Percentiles rank a stretch among this genome's conserved stretches.
These are phyloP conservation scores for Neurospora tetraspora DNA, from an alignment of 495 filamentous ascomycete species.

Conservation along the genomic window DNA sequence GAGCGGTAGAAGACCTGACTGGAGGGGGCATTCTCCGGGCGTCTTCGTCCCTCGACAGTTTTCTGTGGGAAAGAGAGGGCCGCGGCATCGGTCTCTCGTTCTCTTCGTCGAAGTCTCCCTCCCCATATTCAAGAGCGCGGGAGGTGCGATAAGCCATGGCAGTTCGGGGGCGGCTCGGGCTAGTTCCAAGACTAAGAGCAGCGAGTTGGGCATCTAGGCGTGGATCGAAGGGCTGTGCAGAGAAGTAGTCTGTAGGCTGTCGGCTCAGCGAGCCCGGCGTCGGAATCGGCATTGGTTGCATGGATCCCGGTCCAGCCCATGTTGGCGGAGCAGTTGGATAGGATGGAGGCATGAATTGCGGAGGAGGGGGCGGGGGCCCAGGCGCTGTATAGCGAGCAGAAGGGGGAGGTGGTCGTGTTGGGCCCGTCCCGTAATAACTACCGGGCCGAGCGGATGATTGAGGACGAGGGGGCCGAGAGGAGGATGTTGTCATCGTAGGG, in stretches of 20 bases:
- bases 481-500: conserved; percentile 21
- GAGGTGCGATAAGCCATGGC: conserved; percentile 31
- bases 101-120: conserved; percentile 21
- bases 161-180: conserved; percentile 30
- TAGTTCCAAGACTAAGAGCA: conserved; percentile 11
- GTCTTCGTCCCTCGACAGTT: conserved; percentile 25
- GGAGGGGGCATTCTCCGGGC: conserved; percentile 33
- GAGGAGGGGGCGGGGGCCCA: conserved; percentile 3
- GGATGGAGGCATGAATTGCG: conserved; percentile 20
- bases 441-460: conserved; percentile 24
- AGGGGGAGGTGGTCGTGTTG: conserved; percentile 17
- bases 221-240: conserved; percentile 19
- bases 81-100: conserved; percentile 25
- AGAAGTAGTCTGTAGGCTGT: conserved; percentile 19
- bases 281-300: conserved; percentile 6
- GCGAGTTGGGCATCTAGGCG: conserved; percentile 21
- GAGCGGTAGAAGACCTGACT: conserved; percentile 30
- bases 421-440: conserved; percentile 27
- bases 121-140: conserved; percentile 10
- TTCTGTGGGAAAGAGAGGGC: conserved; percentile 29
- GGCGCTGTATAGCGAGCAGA: not conserved
- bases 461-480: conserved; percentile 27
- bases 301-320: conserved; percentile 4
- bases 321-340: conserved; percentile 16
- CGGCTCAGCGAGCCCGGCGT: conserved; percentile 12